Evolutionary conservation across 306 rosid species (phyloP).

Genomic region (Vigna radiata): DNA sequence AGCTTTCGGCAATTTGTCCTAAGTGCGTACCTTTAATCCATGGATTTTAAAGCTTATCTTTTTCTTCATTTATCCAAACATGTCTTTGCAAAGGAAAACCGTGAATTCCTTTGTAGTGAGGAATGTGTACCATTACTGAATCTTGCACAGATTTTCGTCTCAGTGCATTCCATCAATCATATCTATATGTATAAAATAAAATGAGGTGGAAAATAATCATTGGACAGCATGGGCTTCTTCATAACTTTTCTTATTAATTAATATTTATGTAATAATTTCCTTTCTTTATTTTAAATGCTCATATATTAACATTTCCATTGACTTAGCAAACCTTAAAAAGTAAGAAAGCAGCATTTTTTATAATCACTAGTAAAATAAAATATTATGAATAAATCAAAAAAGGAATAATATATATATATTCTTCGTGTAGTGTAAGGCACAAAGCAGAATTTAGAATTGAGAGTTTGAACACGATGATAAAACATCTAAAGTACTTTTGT

Average conservation of each 20-base stretch:
- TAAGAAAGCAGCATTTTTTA: too few relatives aligned
- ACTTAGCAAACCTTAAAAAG: not conserved
- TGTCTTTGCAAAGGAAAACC: slow-evolving; percentile 1
- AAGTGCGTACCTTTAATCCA: not conserved
- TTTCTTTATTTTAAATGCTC: too few relatives aligned
- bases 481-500: too few relatives aligned
- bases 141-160: slow-evolving; percentile 48
- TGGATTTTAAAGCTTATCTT: slow-evolving; percentile 15
- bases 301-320: too few relatives aligned
- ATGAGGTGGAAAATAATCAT: slow-evolving; percentile 30
- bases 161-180: slow-evolving; percentile 43
- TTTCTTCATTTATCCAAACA: not conserved
- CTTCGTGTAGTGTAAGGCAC: too few relatives aligned
- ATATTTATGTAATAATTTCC: too few relatives aligned
- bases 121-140: slow-evolving; percentile 37
- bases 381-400: too few relatives aligned
- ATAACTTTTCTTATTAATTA: too few relatives aligned
- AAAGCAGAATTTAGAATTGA: too few relatives aligned
- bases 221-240: not conserved
- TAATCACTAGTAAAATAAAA: too few relatives aligned
- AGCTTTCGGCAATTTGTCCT: slow-evolving; percentile 27
- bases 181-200: not conserved
- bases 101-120: not conserved
- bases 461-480: too few relatives aligned
- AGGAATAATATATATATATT: too few relatives aligned